A percentile compares a stretch with the other conserved stretches of the same genome.
Evolutionary conservation across 768 basidiomycete species (phyloP).

Genomic region (Calocybe gangraenosa): DNA sequence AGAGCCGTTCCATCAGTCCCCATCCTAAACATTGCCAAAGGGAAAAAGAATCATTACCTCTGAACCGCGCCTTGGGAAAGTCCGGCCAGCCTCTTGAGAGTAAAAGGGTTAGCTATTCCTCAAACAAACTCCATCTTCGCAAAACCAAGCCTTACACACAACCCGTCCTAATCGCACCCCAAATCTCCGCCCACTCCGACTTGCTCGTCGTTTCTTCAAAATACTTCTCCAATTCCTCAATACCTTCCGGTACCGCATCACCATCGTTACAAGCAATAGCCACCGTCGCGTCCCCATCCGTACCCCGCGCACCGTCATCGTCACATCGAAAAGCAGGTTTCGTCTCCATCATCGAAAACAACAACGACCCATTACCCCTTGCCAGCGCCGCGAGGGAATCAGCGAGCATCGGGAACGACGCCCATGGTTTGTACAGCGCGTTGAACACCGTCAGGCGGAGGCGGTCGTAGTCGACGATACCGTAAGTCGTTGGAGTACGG

Average conservation of each 20-base stretch:
- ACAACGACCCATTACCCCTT: conserved; percentile 23
- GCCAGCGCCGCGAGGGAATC: conserved; percentile 30
- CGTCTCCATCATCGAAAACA: conserved; percentile 18
- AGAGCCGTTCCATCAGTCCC: too few relatives aligned
- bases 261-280: conserved; percentile 35
- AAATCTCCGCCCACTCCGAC: conserved; percentile 28
- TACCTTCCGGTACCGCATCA: conserved; percentile 20
- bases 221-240: conserved; percentile 26
- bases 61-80: conserved; percentile 18
- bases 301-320: too few relatives aligned
- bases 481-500: conserved; percentile 24
- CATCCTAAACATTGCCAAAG: too few relatives aligned
- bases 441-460: conserved; percentile 27
- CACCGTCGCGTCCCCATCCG: neutral
- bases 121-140: neutral
- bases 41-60: too few relatives aligned
- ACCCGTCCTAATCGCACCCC: conserved; percentile 21
- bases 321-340: too few relatives aligned
- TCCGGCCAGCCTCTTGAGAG: conserved; percentile 21
- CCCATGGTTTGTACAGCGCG: conserved; percentile 32
- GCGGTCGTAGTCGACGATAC: conserved; percentile 31
- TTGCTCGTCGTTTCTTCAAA: conserved; percentile 19
- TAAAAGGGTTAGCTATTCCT: neutral
- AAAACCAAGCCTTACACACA: conserved; percentile 28
- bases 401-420: conserved; percentile 28